Base-by-base conservation (phyloP, 2,329 filamentous ascomycete genomes). In the Ascocoryne sarcoides region DNA sequence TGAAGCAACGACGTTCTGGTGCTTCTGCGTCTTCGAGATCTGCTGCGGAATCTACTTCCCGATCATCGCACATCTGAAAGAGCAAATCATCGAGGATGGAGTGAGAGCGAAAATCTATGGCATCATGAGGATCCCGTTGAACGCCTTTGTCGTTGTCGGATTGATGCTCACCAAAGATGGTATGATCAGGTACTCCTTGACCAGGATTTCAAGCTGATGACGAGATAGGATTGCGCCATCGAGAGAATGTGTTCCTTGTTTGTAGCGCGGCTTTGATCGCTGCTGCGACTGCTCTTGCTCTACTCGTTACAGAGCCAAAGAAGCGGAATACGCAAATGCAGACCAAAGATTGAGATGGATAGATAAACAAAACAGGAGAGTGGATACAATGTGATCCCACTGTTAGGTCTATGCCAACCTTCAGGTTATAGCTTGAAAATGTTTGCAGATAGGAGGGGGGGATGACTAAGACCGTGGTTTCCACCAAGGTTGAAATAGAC, bases 1-100 rank as follows among this genome's bases (percentile, higher is more conserved):
- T 32, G 67, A 71, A 52, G 47, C 55, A 3, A 39, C 66, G 4
- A 63, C 70, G 1, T 71, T 79, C 46, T 75, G 70, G 69, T 66
- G 66, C 15, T 74, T 78, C 52, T 75, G 71, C 50, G 44, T 75
- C 2, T 68, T 78, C 36, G 73, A 79, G 53, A 60, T 65, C 7
- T 73, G 71, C 48, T 67, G 76, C 19, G 75, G 74, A 7, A 59
- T 70, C 10, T 79, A 78, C 51, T 76, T 68, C 49, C 74, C 74
- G 1, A 68, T 65, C 40, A 73, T 76, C 59, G 68, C 65, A 1
- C 67, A 68, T 37, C 53, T 76, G 36, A 76, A 76, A 55, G 69
- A 68, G 15, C 61, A 62, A 42, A 57, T 75, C 3, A 64, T 76
- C 17, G 65, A 71, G 2, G 72, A 78, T 51, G 62, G 63, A 5